Percentiles rank a stretch among this genome's conserved stretches.
phyloP scores from a whole-genome alignment of 2,329 filamentous ascomycete genomes.

The Geosmithia morbida region DNA sequence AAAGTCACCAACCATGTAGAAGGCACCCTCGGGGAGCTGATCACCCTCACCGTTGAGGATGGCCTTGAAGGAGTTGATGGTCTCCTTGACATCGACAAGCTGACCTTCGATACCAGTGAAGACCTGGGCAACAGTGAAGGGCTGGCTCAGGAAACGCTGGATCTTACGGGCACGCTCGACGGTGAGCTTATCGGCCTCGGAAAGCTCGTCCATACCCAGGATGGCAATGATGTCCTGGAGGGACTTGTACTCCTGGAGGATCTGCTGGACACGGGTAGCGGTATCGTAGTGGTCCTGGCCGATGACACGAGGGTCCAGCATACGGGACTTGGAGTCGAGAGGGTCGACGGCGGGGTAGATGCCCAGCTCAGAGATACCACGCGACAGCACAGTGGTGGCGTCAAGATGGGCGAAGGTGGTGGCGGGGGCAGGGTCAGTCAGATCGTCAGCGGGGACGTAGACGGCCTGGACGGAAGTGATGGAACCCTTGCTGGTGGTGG shows the following conservation, averaged over 20 bases:
- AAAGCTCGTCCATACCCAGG: slow-evolving; percentile 99
- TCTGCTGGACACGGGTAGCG: slow-evolving; percentile 93
- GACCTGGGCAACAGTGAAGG: slow-evolving; percentile 78
- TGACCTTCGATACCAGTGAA: slow-evolving; percentile 91
- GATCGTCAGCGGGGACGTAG: slow-evolving; percentile 99
- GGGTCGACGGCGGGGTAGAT: slow-evolving; percentile 99
- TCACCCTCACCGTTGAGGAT: slow-evolving; percentile 94
- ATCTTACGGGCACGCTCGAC: slow-evolving; percentile 99
- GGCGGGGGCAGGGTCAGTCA: slow-evolving; percentile 98
- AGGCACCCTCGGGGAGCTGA: slow-evolving; percentile 78
- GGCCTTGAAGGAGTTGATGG: slow-evolving; percentile 92
- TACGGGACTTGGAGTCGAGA: slow-evolving; percentile 98
- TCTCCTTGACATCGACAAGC: slow-evolving; percentile 98
- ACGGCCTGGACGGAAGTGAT: slow-evolving; percentile 99
- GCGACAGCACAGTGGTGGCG: slow-evolving; percentile 99
- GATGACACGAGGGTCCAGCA: slow-evolving; percentile 97
- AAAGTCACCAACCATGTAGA: slow-evolving; percentile 99
- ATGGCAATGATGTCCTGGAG: slow-evolving; percentile 99
- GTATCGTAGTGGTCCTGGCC: slow-evolving; percentile 96
- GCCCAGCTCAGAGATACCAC: slow-evolving; percentile 99
- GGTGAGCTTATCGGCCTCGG: slow-evolving; percentile 97
- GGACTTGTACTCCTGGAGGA: slow-evolving; percentile 99
- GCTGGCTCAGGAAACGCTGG: slow-evolving; percentile 99
- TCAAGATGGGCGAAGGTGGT: slow-evolving; percentile 99
- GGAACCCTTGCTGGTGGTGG: slow-evolving; percentile 97